Evolutionary conservation across 257 asterid genomes (phyloP).

Genomic region (Salvia rosmarinus): DNA sequence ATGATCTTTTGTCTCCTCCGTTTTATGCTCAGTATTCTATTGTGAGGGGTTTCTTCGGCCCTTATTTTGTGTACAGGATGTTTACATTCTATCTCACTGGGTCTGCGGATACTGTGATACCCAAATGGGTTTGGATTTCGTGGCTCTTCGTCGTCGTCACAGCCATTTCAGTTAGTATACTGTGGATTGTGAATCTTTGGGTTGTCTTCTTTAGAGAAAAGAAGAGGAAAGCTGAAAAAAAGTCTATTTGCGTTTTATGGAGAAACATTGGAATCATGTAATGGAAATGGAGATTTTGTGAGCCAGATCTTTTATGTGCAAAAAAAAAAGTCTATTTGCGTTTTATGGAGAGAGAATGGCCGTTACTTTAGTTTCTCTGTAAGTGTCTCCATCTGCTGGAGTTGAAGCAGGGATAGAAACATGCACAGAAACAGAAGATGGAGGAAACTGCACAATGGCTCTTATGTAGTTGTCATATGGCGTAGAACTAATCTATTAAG

Average conservation of each 20-base stretch:
- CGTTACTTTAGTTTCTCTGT: constrained; percentile 33
- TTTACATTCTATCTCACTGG: constrained; percentile 60
- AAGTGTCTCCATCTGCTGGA: constrained; percentile 26
- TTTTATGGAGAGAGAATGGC: not conserved
- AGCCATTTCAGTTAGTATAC: constrained; percentile 77
- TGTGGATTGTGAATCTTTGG: constrained; percentile 88
- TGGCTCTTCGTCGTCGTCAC: constrained; percentile 68
- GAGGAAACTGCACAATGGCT: constrained; percentile 15
- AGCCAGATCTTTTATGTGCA: not conserved
- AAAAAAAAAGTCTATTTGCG: not conserved
- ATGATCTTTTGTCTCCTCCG: constrained; percentile 67
- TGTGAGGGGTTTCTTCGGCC: constrained; percentile 79
- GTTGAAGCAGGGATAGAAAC: constrained; percentile 33
- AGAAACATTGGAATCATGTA: constrained; percentile 2
- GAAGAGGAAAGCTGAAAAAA: constrained; percentile 42
- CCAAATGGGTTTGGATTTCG: constrained; percentile 86
- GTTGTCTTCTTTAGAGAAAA: constrained; percentile 59
- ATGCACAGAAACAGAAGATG: constrained; percentile 21
- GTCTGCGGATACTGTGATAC: constrained; percentile 65
- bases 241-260: too few species aligned
- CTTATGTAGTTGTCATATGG: not conserved
- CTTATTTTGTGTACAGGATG: constrained; percentile 74
- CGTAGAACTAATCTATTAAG: not conserved
- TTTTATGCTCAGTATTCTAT: constrained; percentile 76
- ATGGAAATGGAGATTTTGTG: not conserved